Evolutionary conservation across 192 early-diverging fungal genomes (phyloP).

Genomic region (Coemansia sp.): DNA sequence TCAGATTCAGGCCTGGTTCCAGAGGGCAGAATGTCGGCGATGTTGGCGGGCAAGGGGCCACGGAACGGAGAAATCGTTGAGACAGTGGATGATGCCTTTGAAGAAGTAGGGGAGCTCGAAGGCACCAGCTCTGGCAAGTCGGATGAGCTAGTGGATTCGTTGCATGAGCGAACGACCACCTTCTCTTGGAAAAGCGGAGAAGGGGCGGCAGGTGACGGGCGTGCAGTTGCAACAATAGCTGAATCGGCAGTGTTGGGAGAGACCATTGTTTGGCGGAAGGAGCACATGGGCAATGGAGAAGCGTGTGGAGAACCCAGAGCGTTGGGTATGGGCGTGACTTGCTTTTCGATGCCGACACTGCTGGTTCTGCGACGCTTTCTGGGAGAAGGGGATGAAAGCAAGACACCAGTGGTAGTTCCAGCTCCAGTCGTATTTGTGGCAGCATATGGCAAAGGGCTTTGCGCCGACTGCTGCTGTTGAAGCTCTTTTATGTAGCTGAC

Average conservation of each 20-base stretch:
- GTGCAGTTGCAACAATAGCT: background rate
- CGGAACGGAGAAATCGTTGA: slow-evolving; percentile 16
- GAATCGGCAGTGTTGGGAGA: background rate
- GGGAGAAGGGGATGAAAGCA: background rate
- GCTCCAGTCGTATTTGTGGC: background rate
- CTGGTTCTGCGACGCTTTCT: slow-evolving; percentile 8
- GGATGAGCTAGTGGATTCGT: background rate
- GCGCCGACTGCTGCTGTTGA: slow-evolving; percentile 5
- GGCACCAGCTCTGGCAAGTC: slow-evolving; percentile 17
- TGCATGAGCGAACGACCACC: background rate
- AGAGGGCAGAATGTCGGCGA: background rate
- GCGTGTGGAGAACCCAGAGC: background rate
- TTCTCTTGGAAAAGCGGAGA: background rate
- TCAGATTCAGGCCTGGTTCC: background rate
- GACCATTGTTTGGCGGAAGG: background rate
- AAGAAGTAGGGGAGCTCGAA: slow-evolving; percentile 2
- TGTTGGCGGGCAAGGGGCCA: background rate
- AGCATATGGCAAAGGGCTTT: background rate
- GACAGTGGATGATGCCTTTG: slow-evolving; percentile 21
- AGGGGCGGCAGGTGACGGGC: background rate
- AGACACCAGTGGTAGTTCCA: background rate
- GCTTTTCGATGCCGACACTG: background rate
- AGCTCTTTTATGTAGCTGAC: slow-evolving; percentile 43
- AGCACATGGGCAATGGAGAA: background rate
- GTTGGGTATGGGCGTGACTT: slow-evolving; percentile 4